Conservation (phyloP, 2,329 filamentous ascomycete genomes). For the Arthrobotrys pseudoclavata region DNA sequence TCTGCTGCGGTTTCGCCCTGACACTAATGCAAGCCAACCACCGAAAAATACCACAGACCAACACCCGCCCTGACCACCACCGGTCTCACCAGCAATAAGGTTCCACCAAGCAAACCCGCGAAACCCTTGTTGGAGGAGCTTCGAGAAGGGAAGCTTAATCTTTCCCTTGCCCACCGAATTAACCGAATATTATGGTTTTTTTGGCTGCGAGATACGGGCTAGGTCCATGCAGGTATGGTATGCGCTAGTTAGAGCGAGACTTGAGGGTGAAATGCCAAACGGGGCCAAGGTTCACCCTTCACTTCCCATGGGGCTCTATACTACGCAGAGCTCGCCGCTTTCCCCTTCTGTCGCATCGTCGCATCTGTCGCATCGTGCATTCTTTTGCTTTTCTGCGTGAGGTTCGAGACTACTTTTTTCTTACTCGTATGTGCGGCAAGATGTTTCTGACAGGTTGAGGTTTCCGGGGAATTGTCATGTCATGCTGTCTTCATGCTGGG, state of each 20-base stretch:
- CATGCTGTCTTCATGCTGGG: not conserved
- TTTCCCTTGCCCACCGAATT: slow-evolving; percentile 15
- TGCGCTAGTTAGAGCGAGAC: too few species aligned
- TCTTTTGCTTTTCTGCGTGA: slow-evolving; percentile 10
- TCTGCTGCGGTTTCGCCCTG: slow-evolving; percentile 28
- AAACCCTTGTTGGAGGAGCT: slow-evolving; percentile 1
- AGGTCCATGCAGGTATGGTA: too few species aligned
- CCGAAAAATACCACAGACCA: slow-evolving; percentile 12
- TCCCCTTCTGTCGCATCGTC: not conserved
- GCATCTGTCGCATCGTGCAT: not conserved
- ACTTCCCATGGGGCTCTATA: not conserved
- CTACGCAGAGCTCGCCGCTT: slow-evolving; percentile 2
- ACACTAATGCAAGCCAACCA: slow-evolving; percentile 8
- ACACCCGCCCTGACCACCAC: not conserved
- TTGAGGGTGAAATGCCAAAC: slow-evolving; percentile 18
- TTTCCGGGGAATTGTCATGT: not conserved
- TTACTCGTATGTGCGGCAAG: slow-evolving; percentile 12
- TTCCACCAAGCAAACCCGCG: not conserved
- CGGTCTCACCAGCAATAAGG: not conserved
- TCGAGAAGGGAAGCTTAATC: slow-evolving; percentile 11
- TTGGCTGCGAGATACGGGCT: too few species aligned
- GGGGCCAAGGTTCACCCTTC: slow-evolving; percentile 4
- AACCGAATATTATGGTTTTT: slow-evolving; percentile 5
- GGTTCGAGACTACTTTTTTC: not conserved
- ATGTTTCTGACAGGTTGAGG: slow-evolving; percentile 11